Evolutionary conservation across 2,329 filamentous ascomycete species (phyloP).

Genomic region (Lachnellula cervina): DNA sequence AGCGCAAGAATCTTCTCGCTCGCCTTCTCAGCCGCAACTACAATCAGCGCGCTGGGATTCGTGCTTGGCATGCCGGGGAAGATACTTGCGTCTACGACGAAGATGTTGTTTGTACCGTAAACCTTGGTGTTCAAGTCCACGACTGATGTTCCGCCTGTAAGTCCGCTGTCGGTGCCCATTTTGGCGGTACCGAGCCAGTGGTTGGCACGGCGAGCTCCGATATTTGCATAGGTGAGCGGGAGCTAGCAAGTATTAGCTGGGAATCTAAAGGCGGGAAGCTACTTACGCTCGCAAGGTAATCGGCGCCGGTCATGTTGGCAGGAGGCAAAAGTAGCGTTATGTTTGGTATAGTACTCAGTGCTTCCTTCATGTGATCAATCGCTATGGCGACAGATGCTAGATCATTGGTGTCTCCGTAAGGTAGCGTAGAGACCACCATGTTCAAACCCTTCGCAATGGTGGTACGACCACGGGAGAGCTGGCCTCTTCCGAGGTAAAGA

Average conservation of each 20-base stretch:
- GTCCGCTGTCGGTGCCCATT: conserved; percentile 46
- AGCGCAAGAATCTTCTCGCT: conserved; percentile 31
- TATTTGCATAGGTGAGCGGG: conserved; percentile 24
- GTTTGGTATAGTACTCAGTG: conserved; percentile 47
- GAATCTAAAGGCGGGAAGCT: not conserved
- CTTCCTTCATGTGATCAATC: conserved; percentile 54
- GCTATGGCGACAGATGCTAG: conserved; percentile 58
- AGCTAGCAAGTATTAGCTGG: conserved; percentile 12
- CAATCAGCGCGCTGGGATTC: conserved; percentile 62
- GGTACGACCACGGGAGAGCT: conserved; percentile 56
- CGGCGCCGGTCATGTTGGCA: conserved; percentile 46
- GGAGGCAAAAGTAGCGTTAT: conserved; percentile 54
- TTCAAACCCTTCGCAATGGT: conserved; percentile 54
- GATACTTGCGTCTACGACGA: conserved; percentile 63
- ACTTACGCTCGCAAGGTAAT: conserved; percentile 49
- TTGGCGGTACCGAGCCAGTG: conserved; percentile 52
- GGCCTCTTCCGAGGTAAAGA: conserved; percentile 60
- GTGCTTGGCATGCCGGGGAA: conserved; percentile 65
- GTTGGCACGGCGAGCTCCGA: conserved; percentile 29
- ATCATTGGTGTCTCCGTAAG: conserved; percentile 49
- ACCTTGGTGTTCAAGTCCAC: conserved; percentile 61
- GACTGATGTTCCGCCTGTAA: conserved; percentile 51
- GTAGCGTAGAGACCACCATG: conserved; percentile 54
- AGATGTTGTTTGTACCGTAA: conserved; percentile 64
- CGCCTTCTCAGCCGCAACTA: conserved; percentile 53